Evolutionary conservation across 345 rosid species (phyloP), one percentile per base, ranked within the genome.

Genomic region (Diplotaxis tenuifolia): DNA sequence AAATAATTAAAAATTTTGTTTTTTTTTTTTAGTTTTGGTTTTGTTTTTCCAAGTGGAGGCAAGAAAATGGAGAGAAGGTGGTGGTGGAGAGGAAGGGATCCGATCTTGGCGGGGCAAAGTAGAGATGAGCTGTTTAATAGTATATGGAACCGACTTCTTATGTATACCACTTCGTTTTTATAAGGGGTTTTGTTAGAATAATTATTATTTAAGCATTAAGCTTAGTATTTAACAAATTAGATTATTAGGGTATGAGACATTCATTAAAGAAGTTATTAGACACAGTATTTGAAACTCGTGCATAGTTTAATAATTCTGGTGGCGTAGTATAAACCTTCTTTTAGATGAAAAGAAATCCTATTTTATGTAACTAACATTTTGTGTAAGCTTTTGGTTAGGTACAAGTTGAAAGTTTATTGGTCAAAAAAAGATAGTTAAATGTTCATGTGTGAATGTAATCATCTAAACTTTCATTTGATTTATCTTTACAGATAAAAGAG

Each of bases 31-130:
- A 40, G 49, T 68, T 62, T 55, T 23, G 64, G 47, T 40, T 62
- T 63, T 68, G 15, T 25, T 14, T 10, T 16, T 4, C 47, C 16
- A 12, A 50, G 50, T 62, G 4, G 54, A 47, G 54, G 54, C 21
- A 68, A 63, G 79, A 47, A 64, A 64, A 64, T 70, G 71, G 74
- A 75, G 69, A 68, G 67, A 71, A 65, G 61, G 72, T 70, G 74
- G 69, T 31, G 75, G 80, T 63, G 79, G 70, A 70, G 70, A 68
- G 61, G 50, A 58, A 28, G 47, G 38, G 75, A 69, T 62, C 79
- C 75, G 79, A 54, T 36, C 42, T 65, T 56, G 72, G 62, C 71
- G 62, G 75, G 32, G 47, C 22, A 47, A 18, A 20, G 31, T 34
- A 59, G 56, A 67, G 67, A 71, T 77, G 68, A 77, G 72, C 68